Conservation (phyloP, 805 yeast genomes). For the Myxozyma nipponensis region DNA sequence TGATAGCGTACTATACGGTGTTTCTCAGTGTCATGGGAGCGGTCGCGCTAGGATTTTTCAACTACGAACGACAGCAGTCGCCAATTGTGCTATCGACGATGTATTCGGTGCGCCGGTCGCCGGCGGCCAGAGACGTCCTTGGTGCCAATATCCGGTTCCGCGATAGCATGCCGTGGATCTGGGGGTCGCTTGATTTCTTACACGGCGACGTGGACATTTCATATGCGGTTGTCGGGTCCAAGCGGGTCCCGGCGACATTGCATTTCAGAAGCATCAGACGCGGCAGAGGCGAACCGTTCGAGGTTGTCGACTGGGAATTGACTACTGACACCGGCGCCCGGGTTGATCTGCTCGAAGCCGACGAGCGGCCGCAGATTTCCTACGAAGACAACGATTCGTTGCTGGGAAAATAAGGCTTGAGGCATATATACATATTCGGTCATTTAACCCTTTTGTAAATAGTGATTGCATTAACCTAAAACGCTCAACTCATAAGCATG, state of each 20-base stretch:
- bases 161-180: constrained; percentile 81
- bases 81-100: constrained; percentile 85
- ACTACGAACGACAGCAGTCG: constrained; percentile 87
- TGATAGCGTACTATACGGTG: constrained; percentile 51
- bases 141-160: constrained; percentile 76
- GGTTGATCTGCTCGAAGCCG: constrained; percentile 43
- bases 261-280: constrained; percentile 69
- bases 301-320: constrained; percentile 61
- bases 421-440: no score
- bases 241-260: constrained; percentile 47
- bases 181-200: constrained; percentile 79
- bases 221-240: constrained; percentile 67
- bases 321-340: constrained; percentile 45
- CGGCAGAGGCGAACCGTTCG: constrained; percentile 53
- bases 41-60: constrained; percentile 66
- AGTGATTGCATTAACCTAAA: not conserved
- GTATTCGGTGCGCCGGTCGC: constrained; percentile 77
- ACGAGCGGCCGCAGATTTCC: constrained; percentile 14
- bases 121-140: constrained; percentile 53
- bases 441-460: no score
- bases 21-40: constrained; percentile 54
- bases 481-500: constrained; percentile 52
- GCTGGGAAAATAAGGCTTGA: constrained; percentile 3
- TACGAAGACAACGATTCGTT: constrained; percentile 1
- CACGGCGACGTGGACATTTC: constrained; percentile 72